These are phyloP conservation scores for Limonium bicolor DNA, from an alignment of 148 eudicot species.

Conservation along the genomic window DNA sequence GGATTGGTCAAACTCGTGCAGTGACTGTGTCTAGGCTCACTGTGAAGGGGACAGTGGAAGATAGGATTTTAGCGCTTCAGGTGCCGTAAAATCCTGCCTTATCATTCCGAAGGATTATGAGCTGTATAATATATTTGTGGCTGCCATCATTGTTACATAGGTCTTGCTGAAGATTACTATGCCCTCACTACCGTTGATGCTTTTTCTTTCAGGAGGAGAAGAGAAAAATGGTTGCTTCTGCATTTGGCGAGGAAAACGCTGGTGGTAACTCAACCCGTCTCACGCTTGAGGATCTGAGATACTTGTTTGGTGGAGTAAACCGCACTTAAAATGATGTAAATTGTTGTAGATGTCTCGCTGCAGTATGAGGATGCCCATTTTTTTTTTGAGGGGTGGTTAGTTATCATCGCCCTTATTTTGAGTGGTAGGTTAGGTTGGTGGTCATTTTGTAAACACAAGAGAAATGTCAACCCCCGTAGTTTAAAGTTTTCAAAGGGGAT, in stretches of 20 bases:
- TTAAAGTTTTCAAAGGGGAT: no score
- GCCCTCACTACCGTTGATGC: not conserved
- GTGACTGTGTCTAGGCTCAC: constrained; percentile 90
- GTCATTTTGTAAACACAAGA: no score
- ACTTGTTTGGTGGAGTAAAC: constrained; percentile 44
- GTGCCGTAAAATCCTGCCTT: constrained; percentile 16
- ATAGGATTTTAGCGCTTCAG: constrained; percentile 91
- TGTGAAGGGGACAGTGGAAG: constrained; percentile 85
- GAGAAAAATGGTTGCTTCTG: constrained; percentile 96
- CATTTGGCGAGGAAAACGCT: constrained; percentile 90
- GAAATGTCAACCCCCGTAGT: no score
- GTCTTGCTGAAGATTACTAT: not conserved
- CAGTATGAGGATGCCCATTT: no score
- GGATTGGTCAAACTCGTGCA: constrained; percentile 97
- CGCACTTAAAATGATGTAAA: no score
- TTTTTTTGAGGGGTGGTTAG: no score
- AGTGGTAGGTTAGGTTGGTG: no score
- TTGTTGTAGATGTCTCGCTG: no score
- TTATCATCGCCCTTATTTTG: no score
- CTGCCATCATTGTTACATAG: not conserved
- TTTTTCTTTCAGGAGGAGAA: constrained; percentile 66
- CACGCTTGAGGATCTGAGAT: constrained; percentile 64
- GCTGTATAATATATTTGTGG: not conserved
- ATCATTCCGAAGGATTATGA: not conserved
- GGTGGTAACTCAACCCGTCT: constrained; percentile 59